Base-by-base conservation (phyloP, 768 basidiomycete species). In the Psilocybe cyanescens region DNA sequence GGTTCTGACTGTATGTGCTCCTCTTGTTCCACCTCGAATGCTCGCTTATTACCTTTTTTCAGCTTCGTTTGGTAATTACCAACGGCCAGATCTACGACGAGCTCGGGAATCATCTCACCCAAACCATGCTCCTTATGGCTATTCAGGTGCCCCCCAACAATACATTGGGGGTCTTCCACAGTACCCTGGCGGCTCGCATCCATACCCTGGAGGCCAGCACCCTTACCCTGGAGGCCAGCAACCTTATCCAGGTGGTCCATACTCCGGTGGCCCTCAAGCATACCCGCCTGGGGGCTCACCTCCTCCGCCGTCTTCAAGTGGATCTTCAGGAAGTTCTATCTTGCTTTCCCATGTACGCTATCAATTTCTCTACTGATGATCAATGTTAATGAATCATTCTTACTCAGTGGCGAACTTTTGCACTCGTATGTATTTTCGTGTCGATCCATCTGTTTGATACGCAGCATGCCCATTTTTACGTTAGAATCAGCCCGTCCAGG, bases 401-500 rank as follows among this genome's bases (percentile, higher is more conserved):
- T n/a, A 5, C 12, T 14, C 16, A 53, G 51, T 35, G 31, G 51
- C 30, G 31, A 24, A 33, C 7, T 4, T 53, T 53, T 12, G 8
- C 3, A 12, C 11, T 1, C 16, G 51, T 53, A 19, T 53, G 51
- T 53, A 33, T 17, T 16, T 16, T 31, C 7, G 6, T 3, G 28
- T 11, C n/a, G 9, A 19, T 17, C 19, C 19, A 28, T 33, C 28
- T 33, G 2, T 9, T 49, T 17, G 8, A n/a, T 35, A 9, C 19
- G 9, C 56, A 47, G 12, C 31, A 9, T 30, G 17, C 6, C 12
- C 5, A 44, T 30, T 19, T 19, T 41, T 52, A 8, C 16, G n/a
- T n/a, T 62, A 66, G 65, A 66, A 66, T 29, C 60, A 66, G 47
- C 48, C 16, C 4, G 65, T 66, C 14, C 46, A 63, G 19, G 62